phyloP scores from a whole-genome alignment of 73 alveolate genomes.

The Tetrahymena malaccensis region DNA sequence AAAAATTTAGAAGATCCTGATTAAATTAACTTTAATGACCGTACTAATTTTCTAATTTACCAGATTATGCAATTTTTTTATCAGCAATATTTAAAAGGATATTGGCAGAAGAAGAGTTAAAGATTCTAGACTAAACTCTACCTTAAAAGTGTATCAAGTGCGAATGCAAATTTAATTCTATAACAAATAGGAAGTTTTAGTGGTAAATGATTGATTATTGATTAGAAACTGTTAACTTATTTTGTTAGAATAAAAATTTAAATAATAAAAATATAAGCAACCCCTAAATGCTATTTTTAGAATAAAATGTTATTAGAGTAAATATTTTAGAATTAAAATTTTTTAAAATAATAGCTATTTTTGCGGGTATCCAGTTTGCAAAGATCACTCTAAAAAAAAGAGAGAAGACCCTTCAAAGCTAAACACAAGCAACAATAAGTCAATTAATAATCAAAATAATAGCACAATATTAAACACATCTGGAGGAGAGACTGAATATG shows the following conservation, averaged over 20 bases:
- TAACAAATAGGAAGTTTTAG: background rate
- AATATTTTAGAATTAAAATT: background rate
- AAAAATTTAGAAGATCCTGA: background rate
- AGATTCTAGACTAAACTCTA: background rate
- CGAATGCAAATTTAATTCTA: background rate
- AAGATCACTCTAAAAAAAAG: constrained; percentile 22
- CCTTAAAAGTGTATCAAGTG: background rate
- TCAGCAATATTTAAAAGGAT: background rate
- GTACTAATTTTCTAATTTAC: background rate
- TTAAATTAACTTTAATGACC: background rate
- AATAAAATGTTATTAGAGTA: background rate
- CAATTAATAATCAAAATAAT: background rate
- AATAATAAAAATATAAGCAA: no score
- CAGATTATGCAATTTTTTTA: background rate
- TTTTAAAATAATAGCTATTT: background rate
- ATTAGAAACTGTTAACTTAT: background rate
- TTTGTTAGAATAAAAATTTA: background rate
- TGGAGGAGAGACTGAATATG: background rate
- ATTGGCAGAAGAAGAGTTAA: background rate
- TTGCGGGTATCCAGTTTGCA: constrained; percentile 19
- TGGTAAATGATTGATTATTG: background rate
- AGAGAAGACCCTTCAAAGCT: constrained; percentile 20
- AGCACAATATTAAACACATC: background rate
- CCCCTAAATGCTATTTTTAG: background rate
- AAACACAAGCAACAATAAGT: background rate